phyloP scores from a whole-genome alignment of 305 asterid genomes.

The Plantago rigida region DNA sequence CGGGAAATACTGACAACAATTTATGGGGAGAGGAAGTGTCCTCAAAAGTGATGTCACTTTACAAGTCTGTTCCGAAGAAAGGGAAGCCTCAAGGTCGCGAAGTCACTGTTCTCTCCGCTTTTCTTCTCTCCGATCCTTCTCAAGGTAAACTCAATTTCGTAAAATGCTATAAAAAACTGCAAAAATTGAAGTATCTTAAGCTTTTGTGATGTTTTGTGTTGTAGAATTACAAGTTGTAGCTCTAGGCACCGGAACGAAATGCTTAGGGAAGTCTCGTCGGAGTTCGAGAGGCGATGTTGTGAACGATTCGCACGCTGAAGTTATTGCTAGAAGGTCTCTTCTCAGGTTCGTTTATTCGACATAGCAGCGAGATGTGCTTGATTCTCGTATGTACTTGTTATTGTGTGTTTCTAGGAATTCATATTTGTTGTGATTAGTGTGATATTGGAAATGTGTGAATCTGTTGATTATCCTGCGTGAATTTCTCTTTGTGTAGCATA shows the following conservation, averaged over 20 bases:
- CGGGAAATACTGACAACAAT: constrained; percentile 27
- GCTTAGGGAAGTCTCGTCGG: constrained; percentile 63
- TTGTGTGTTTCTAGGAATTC: background rate
- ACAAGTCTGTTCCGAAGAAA: constrained; percentile 58
- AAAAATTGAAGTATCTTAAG: background rate
- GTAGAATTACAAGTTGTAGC: constrained; percentile 64
- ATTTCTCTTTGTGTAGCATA: too few relatives aligned
- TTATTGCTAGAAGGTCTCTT: constrained; percentile 75
- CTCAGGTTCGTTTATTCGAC: constrained; percentile 38
- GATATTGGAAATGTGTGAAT: background rate
- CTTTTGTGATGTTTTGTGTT: background rate
- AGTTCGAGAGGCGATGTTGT: constrained; percentile 67
- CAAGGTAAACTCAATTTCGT: constrained; percentile 37
- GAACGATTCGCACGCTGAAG: constrained; percentile 88
- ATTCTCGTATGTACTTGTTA: too few relatives aligned
- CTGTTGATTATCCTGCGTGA: background rate
- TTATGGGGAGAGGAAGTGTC: constrained; percentile 54
- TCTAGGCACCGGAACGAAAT: constrained; percentile 88
- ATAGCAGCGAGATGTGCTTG: background rate
- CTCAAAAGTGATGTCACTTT: constrained; percentile 40
- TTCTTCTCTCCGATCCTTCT: constrained; percentile 54
- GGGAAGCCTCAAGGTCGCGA: constrained; percentile 97
- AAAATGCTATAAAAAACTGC: background rate
- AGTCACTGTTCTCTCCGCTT: constrained; percentile 83
- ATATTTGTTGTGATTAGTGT: too few relatives aligned